Base-by-base conservation (phyloP, 176 grass and related monocot species). In the Triticum turgidum region DNA sequence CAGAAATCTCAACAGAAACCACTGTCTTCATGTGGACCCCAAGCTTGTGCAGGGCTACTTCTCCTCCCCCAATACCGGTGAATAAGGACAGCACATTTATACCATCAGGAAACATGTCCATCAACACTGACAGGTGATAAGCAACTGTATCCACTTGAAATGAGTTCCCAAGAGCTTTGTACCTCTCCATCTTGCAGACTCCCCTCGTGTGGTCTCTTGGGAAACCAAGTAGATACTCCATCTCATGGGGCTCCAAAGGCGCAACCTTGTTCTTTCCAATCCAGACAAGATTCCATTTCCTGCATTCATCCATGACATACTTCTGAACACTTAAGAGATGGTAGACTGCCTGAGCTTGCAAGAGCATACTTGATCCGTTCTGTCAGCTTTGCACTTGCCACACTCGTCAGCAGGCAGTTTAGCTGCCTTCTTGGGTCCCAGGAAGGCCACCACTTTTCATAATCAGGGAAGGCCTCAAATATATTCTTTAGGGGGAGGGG, bases 71-170 rank as follows among this genome's bases (percentile, higher is more conserved):
- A 78, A 98, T 98, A 10, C 97, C 94, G 6, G 89, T 89, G 83
- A 96, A 98, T 0, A 98, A 70, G 9, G 96, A 95, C 0, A 98
- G 4, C 0, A 98, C 89, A 5, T 78, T 95, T 51, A 98, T 84
- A 1, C 96, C 96, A 56, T 89, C 73, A 30, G 91, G 93, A 49
- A 88, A 99, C 70, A 91, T 80, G 2, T 85, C 85, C 44, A 33
- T 96, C 1, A 99, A 67, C 12, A 87, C 92, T 0, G 97, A 99
- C 1, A 99, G 75, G 29, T 92, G 92, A 37, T 92, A 99, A 0
- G 94, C 90, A 12, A 99, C 94, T 0, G 97, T 96, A 41, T 99
- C 92, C 9, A 99, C 92, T 12, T 99, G 97, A 68, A 99, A 99
- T 1, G 94, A 91, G 63, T 99, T 99, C 3, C 97, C 97, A 1